Conservation (phyloP, 768 basidiomycete genomes). For the Roridomyces roridus region DNA sequence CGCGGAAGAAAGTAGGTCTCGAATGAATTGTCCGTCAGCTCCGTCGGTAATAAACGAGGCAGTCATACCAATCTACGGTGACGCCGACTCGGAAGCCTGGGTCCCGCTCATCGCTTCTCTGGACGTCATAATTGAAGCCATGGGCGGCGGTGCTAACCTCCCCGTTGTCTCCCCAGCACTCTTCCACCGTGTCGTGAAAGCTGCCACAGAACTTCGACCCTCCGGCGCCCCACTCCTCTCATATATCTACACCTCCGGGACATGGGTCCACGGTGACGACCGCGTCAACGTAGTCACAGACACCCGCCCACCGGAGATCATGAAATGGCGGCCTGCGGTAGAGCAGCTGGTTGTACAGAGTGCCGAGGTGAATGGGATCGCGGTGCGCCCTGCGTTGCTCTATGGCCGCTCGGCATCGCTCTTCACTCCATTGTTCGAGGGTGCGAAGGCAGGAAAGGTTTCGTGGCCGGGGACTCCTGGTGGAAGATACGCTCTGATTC, state of each 20-base stretch:
- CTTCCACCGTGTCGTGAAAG: slow-evolving; percentile 31
- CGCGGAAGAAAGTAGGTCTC: slow-evolving; percentile 45
- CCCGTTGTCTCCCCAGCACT: slow-evolving; percentile 21
- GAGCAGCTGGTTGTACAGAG: slow-evolving; percentile 39
- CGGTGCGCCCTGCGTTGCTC: slow-evolving; percentile 49
- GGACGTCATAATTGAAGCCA: slow-evolving; percentile 41
- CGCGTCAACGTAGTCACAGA: slow-evolving; percentile 38
- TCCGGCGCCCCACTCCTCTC: slow-evolving; percentile 41
- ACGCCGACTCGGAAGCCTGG: slow-evolving; percentile 30
- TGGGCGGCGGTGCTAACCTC: slow-evolving; percentile 30
- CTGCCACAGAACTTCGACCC: slow-evolving; percentile 33
- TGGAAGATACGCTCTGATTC: slow-evolving; percentile 35
- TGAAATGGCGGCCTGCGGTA: slow-evolving; percentile 39
- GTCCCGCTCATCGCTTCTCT: slow-evolving; percentile 32
- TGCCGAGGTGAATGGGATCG: slow-evolving; percentile 45
- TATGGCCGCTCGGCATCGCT: slow-evolving; percentile 51
- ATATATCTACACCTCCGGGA: slow-evolving; percentile 53
- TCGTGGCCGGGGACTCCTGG: slow-evolving; percentile 8
- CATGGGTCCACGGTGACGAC: slow-evolving; percentile 50
- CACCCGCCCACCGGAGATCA: slow-evolving; percentile 36
- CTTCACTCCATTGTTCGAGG: slow-evolving; percentile 37
- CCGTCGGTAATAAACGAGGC: background rate
- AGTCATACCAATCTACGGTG: slow-evolving; percentile 46
- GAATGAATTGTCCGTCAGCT: background rate
- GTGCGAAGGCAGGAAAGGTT: slow-evolving; percentile 34